Evolutionary conservation across 768 basidiomycete genomes (phyloP).

Genomic region (Suillus fuscotomentosus): DNA sequence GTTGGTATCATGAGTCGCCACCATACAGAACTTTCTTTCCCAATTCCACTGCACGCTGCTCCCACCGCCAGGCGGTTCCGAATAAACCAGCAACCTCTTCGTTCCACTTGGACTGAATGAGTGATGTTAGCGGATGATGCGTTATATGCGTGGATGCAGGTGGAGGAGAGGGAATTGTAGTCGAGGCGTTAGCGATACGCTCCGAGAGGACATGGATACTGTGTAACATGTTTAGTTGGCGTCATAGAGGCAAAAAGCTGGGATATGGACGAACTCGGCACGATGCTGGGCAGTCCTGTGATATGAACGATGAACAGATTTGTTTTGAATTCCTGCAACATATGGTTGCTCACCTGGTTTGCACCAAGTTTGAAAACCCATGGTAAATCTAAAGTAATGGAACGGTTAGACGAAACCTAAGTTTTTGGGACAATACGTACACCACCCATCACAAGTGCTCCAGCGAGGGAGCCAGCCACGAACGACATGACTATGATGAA

Average conservation of each 20-base stretch:
- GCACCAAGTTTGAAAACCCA: conserved; percentile 66
- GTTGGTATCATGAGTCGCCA: conserved; percentile 8
- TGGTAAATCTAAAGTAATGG: conserved; percentile 54
- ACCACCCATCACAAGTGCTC: conserved; percentile 66
- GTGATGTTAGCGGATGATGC: conserved; percentile 42
- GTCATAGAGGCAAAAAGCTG: background rate
- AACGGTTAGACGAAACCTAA: background rate
- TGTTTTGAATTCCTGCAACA: background rate
- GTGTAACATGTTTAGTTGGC: background rate
- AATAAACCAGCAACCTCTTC: conserved; percentile 49
- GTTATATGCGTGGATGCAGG: conserved; percentile 55
- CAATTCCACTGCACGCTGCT: conserved; percentile 46
- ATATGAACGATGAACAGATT: background rate
- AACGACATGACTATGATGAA: conserved; percentile 45
- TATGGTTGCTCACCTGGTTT: conserved; percentile 43
- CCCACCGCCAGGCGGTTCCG: conserved; percentile 43
- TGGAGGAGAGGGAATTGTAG: conserved; percentile 46
- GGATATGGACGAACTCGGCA: conserved; percentile 47
- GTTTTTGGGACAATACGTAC: conserved; percentile 31
- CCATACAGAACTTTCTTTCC: conserved; percentile 47
- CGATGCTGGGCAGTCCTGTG: conserved; percentile 54
- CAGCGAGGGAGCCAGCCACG: conserved; percentile 65
- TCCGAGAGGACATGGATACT: conserved; percentile 51
- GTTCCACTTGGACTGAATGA: conserved; percentile 61
- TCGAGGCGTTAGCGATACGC: conserved; percentile 50